These are phyloP conservation scores for Gossypium bickii DNA, from an alignment of 345 rosid genomes.

Conservation along the genomic window DNA sequence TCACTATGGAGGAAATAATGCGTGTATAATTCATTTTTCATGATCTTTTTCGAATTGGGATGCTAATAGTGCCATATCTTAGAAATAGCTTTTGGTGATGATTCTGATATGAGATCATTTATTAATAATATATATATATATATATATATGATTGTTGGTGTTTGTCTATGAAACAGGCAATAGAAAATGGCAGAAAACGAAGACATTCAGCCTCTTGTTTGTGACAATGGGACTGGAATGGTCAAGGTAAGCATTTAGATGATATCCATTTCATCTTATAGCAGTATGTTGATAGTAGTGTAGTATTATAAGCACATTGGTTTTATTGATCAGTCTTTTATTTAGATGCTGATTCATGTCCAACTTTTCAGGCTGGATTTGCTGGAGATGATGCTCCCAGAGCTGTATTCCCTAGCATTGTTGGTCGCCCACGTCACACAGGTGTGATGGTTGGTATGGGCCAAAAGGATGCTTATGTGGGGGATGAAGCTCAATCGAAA, in stretches of 20 bases:
- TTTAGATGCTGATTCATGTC: constrained; percentile 18
- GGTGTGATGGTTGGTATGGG: constrained; percentile 92
- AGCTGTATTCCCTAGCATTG: constrained; percentile 64
- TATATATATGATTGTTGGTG: neutral
- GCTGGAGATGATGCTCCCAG: constrained; percentile 75
- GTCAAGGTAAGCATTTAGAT: constrained; percentile 37
- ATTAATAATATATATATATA: neutral
- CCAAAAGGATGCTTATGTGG: constrained; percentile 84
- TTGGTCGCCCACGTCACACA: constrained; percentile 92
- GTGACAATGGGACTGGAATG: constrained; percentile 42
- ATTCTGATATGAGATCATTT: neutral
- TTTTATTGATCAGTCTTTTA: neutral
- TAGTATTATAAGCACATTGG: neutral
- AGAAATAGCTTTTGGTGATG: neutral
- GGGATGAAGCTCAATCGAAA: constrained; percentile 80
- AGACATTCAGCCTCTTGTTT: constrained; percentile 58
- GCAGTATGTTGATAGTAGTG: neutral
- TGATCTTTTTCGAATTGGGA: neutral
- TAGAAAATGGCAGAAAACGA: constrained; percentile 55
- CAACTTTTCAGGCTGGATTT: constrained; percentile 51
- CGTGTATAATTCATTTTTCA: neutral
- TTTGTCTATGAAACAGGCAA: constrained; percentile 21
- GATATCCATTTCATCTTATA: neutral
- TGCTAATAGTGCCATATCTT: neutral
- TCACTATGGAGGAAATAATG: neutral